Evolutionary conservation across 371 early-diverging fungal genomes (phyloP).

Genomic region (Mucor plumbeus): DNA sequence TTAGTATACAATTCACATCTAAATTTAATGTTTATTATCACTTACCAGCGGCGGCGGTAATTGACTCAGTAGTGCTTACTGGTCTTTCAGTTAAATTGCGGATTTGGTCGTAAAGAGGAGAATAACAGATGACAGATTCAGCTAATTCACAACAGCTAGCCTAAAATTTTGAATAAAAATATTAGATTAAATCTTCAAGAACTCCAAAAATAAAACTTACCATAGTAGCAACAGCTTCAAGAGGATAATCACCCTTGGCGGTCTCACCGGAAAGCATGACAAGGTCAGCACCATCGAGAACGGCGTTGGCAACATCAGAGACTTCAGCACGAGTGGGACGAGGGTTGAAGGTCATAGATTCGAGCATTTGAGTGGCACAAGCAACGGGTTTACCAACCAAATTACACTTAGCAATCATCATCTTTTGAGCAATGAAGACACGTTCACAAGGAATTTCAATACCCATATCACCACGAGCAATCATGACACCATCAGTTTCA

Average conservation of each 20-base stretch:
- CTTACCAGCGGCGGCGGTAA: constrained; percentile 51
- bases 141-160: constrained; percentile 69
- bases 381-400: constrained; percentile 93
- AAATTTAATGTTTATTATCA: too few relatives aligned
- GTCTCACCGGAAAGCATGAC: constrained; percentile 99
- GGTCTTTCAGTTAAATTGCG: constrained; percentile 76
- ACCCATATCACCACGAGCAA: constrained; percentile 97
- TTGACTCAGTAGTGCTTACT: constrained; percentile 85
- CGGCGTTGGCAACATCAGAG: constrained; percentile 98
- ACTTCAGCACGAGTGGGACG: constrained; percentile 97
- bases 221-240: constrained; percentile 80
- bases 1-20: too few relatives aligned
- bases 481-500: constrained; percentile 98
- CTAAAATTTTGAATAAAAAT: too few relatives aligned
- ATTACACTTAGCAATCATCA: constrained; percentile 95
- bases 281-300: constrained; percentile 93
- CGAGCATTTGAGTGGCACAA: constrained; percentile 98
- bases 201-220: constrained; percentile 3
- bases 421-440: constrained; percentile 92
- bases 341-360: constrained; percentile 94
- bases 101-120: constrained; percentile 78
- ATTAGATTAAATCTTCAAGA: too few relatives aligned
- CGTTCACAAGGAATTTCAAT: constrained; percentile 93
- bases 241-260: constrained; percentile 85
- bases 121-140: constrained; percentile 76